Percentiles rank a stretch among this genome's conserved stretches.
Conservation (phyloP, 768 basidiomycete species). For the Mycena chlorophos region DNA sequence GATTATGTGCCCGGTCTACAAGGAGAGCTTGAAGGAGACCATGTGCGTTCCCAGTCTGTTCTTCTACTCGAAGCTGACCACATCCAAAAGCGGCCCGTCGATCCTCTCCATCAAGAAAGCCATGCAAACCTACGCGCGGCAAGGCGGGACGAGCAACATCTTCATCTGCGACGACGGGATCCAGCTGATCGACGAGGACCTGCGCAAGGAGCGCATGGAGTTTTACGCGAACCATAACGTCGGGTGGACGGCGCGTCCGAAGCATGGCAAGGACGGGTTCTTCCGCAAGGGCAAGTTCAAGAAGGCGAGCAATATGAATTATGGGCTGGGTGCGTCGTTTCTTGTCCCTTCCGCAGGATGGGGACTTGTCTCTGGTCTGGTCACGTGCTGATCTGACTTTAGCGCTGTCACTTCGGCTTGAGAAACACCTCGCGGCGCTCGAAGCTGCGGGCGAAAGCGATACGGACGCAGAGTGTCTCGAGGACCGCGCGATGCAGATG, state of each 20-base stretch:
- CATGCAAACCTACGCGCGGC: slow-evolving; percentile 84
- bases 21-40: slow-evolving; percentile 71
- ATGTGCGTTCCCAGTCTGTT: slow-evolving; percentile 51
- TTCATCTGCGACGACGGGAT: slow-evolving; percentile 85
- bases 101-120: slow-evolving; percentile 81
- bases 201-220: slow-evolving; percentile 61
- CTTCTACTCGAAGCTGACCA: not conserved
- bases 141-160: slow-evolving; percentile 79
- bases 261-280: slow-evolving; percentile 79
- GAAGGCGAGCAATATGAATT: slow-evolving; percentile 84
- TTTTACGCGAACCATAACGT: slow-evolving; percentile 83
- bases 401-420: slow-evolving; percentile 61
- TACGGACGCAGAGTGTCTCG: slow-evolving; percentile 55
- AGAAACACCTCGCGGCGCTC: slow-evolving; percentile 50
- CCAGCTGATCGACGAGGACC: slow-evolving; percentile 65
- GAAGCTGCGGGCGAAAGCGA: slow-evolving; percentile 40
- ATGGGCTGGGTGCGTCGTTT: slow-evolving; percentile 45
- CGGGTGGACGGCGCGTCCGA: slow-evolving; percentile 77
- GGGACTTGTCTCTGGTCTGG: too few relatives aligned
- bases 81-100: slow-evolving; percentile 55
- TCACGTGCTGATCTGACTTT: not conserved
- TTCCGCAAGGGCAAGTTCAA: slow-evolving; percentile 92
- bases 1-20: slow-evolving; percentile 86
- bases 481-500: slow-evolving; percentile 70
- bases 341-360: not conserved